Evolutionary conservation across 2,329 filamentous ascomycete species (phyloP).

Genomic region (Metarhizium anisopliae): DNA sequence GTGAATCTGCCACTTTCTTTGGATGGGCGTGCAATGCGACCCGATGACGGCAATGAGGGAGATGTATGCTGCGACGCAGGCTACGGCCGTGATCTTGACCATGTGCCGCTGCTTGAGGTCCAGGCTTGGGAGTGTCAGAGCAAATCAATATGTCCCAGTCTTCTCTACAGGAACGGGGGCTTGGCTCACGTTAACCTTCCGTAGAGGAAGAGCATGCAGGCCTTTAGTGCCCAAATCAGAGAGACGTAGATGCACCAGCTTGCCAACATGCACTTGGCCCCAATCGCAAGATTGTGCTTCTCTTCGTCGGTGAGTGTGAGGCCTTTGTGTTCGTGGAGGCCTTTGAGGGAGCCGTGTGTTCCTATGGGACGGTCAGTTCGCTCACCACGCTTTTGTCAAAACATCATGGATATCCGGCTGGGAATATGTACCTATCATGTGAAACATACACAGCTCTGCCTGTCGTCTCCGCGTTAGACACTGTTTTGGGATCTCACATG

Average conservation of each 20-base stretch:
- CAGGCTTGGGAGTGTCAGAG: constrained; percentile 14
- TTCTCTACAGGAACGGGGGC: too few relatives aligned
- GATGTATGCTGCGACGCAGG: constrained; percentile 21
- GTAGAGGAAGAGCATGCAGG: constrained; percentile 33
- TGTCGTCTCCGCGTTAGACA: neutral
- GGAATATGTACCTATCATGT: neutral
- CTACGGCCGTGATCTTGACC: constrained; percentile 24
- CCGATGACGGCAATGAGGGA: constrained; percentile 24
- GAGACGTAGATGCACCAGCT: constrained; percentile 33
- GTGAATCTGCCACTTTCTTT: constrained; percentile 30
- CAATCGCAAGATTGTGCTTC: constrained; percentile 19
- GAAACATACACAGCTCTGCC: neutral
- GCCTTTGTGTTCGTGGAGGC: constrained; percentile 22
- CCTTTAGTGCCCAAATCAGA: constrained; percentile 33
- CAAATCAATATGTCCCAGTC: too few relatives aligned
- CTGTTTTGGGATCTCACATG: neutral
- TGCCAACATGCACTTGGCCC: constrained; percentile 24
- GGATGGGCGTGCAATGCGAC: constrained; percentile 27
- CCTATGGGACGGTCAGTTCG: constrained; percentile 13
- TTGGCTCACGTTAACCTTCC: constrained; percentile 29
- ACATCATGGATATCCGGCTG: neutral
- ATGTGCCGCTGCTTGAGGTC: constrained; percentile 27
- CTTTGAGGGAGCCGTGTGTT: constrained; percentile 29
- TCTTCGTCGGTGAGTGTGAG: constrained; percentile 20
- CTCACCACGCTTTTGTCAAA: neutral